phyloP scores from a whole-genome alignment of 2,329 filamentous ascomycete genomes.

The Rutstroemia sp. region DNA sequence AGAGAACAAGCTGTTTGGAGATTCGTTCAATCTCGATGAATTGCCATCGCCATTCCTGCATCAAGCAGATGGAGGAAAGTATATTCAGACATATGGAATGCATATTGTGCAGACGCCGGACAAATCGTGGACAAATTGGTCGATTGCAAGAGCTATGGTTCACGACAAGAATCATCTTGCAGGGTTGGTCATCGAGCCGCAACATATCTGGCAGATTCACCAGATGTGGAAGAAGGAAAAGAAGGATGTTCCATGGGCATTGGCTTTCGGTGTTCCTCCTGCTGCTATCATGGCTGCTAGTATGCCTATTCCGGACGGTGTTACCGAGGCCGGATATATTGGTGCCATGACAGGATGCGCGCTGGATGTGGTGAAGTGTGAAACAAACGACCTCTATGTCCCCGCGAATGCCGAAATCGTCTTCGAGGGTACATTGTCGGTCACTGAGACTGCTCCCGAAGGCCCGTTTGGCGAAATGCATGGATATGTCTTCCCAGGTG shows the following conservation, averaged over 20 bases:
- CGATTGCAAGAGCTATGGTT: conserved; percentile 40
- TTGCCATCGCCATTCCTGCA: conserved; percentile 38
- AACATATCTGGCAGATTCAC: conserved; percentile 40
- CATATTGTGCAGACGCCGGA: conserved; percentile 39
- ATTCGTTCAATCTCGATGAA: conserved; percentile 36
- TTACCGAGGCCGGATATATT: conserved; percentile 42
- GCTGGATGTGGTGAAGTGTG: conserved; percentile 43
- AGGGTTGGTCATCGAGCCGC: conserved; percentile 36
- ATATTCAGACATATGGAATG: conserved; percentile 44
- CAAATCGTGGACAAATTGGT: conserved; percentile 41
- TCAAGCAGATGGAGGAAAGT: conserved; percentile 40
- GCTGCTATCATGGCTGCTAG: conserved; percentile 40
- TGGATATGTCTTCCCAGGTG: no score
- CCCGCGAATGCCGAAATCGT: conserved; percentile 45
- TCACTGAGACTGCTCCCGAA: no score
- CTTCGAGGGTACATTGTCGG: conserved; percentile 25
- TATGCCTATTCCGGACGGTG: conserved; percentile 42
- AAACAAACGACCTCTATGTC: conserved; percentile 41
- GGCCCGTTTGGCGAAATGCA: no score
- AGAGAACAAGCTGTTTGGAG: conserved; percentile 32
- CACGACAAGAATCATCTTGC: conserved; percentile 35
- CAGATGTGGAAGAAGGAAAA: conserved; percentile 40
- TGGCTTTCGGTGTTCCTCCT: conserved; percentile 42
- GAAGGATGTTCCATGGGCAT: conserved; percentile 39
- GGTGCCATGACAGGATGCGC: conserved; percentile 38